Evolutionary conservation across 352 stramenopile genomes (phyloP), one percentile per base, ranked within the genome.

Genomic region (Aphanomyces astaci): DNA sequence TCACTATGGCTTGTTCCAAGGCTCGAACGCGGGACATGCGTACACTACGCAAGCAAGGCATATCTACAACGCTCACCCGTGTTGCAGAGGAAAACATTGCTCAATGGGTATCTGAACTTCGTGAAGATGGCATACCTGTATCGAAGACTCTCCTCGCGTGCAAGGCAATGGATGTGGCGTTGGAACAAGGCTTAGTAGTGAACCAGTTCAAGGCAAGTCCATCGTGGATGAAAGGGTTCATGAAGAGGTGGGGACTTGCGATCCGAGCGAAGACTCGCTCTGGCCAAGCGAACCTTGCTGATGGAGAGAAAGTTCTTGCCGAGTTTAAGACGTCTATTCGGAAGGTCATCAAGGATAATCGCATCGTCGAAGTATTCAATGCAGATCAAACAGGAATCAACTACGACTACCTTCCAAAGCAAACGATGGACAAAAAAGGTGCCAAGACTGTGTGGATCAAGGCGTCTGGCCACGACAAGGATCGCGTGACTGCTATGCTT

Each of bases 391-490:
- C 45, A 10, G 45, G 13, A 9, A 19, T 53, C 9, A 53, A 24
- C 22, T 53, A 53, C 45, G 45, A 53, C 9, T 53, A 27, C 19
- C 4, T 53, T 24, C 45, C 45, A 19, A 53, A 53, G 45, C 9
- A n/a, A 24, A 53, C 45, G 45, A n/a, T 53, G 9, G 45, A 53
- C 24, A 24, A 7, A 4, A 25, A 7, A 5, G 45, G 45, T 9
- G 22, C 13, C 7, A 59, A 59, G 28, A 59, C 51, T 32, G 24
- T 59, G n/a, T 59, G 51, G 51, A 36, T 78, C 33, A 22, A 62
- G 0, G 72, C 52, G 33, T 13, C 54, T 40, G 3, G 72, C 54
- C 1, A 75, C 73, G 31, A 60, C n/a, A 81, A 81, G 33, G 68
- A 78, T 4, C 49, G 67, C 0, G 32, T 70, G 1, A 77, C 67